Conservation (phyloP, 2,329 filamentous ascomycete species). For the Cordyceps tenuipes region DNA sequence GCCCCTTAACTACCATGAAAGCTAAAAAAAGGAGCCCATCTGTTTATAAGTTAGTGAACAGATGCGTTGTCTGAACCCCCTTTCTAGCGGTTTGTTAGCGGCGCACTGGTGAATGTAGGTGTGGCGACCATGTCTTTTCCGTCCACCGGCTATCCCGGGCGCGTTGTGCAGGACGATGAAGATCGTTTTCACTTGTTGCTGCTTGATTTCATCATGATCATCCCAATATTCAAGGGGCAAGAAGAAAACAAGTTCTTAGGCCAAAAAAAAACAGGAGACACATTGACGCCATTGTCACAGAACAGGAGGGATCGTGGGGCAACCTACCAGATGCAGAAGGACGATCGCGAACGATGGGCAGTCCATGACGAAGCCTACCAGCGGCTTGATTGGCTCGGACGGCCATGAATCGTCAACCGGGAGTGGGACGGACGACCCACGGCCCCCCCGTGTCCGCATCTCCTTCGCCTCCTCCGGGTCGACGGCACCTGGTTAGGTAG, state of each 20-base stretch:
- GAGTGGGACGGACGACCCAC: not conserved
- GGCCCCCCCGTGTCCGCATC: not conserved
- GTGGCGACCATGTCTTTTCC: not conserved
- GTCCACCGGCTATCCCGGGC: not conserved
- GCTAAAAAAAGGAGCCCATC: not conserved
- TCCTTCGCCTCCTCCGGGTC: not conserved
- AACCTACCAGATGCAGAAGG: not conserved
- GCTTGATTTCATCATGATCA: not conserved
- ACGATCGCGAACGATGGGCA: slow-evolving; percentile 1
- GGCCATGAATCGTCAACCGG: not conserved
- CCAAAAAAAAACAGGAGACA: not conserved
- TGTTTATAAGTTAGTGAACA: not conserved
- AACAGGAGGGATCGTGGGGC: not conserved
- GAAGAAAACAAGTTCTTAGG: too few species aligned
- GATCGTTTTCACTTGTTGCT: not conserved
- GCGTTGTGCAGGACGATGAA: not conserved
- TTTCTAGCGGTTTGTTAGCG: not conserved
- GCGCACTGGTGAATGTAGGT: not conserved
- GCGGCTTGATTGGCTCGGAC: not conserved
- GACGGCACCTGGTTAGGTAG: not conserved
- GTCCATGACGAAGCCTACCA: not conserved
- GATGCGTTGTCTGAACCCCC: not conserved
- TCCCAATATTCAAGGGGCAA: too few species aligned
- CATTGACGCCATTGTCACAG: not conserved
- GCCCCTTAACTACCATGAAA: not conserved